phyloP scores from a whole-genome alignment of 352 stramenopile genomes.

The Peronospora belbahrii region DNA sequence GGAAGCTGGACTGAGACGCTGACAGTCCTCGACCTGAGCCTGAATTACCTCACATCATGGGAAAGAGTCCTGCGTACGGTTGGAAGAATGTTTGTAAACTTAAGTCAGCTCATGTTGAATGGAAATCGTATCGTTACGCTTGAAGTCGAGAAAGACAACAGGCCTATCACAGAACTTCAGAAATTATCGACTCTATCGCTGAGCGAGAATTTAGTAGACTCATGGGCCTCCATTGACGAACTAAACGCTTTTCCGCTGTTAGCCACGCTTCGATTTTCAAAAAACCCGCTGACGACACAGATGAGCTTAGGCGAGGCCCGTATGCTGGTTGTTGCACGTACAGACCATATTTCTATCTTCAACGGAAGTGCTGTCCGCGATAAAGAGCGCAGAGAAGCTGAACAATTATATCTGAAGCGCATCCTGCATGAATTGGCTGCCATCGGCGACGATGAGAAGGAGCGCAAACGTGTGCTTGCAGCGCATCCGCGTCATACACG shows the following conservation, averaged over 20 bases:
- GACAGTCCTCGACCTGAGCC: conserved; percentile 50
- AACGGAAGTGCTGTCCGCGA: conserved; percentile 54
- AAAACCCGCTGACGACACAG: conserved; percentile 53
- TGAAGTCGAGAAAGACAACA: conserved; percentile 1
- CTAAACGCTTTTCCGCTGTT: conserved; percentile 54
- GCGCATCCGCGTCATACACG: conserved; percentile 40
- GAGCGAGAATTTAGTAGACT: conserved; percentile 57
- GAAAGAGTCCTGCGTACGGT: conserved; percentile 29
- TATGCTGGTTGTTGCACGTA: conserved; percentile 63
- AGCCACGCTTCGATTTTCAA: conserved; percentile 55
- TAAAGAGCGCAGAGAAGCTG: conserved; percentile 64
- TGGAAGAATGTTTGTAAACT: conserved; percentile 26
- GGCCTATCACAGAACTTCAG: conserved; percentile 22
- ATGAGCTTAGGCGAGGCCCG: conserved; percentile 62
- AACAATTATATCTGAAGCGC: conserved; percentile 79
- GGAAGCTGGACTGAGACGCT: conserved; percentile 29
- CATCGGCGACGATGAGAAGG: conserved; percentile 18
- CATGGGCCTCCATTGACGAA: conserved; percentile 69
- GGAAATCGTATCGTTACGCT: conserved; percentile 51
- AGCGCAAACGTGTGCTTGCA: conserved; percentile 27
- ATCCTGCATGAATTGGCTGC: conserved; percentile 63
- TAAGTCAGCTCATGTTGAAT: conserved; percentile 64
- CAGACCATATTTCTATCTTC: conserved; percentile 38
- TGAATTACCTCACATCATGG: conserved; percentile 56
- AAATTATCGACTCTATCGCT: conserved; percentile 50